These are phyloP conservation scores for Astragalus glycyphyllos DNA, from an alignment of 306 rosid genomes.

Conservation along the genomic window DNA sequence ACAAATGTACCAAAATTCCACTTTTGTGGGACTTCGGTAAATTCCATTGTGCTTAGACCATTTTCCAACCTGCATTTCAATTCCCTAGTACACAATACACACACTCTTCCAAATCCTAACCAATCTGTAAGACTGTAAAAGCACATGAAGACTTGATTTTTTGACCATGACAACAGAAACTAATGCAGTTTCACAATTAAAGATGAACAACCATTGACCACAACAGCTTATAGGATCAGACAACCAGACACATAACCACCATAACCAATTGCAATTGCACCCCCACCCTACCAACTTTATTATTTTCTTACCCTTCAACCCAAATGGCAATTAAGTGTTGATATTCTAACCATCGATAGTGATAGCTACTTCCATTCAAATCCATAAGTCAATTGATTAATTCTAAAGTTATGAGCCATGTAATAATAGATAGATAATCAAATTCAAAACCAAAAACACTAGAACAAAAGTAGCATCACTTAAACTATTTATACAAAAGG, in stretches of 20 bases:
- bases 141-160: slow-evolving; percentile 27
- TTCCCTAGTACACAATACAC: neutral
- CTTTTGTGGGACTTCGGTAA: too few relatives aligned
- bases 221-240: slow-evolving; percentile 21
- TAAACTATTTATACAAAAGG: slow-evolving; percentile 50
- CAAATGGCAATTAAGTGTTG: slow-evolving; percentile 1
- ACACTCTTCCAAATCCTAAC: slow-evolving; percentile 23
- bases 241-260: slow-evolving; percentile 41
- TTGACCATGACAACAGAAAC: slow-evolving; percentile 28
- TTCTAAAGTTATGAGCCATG: neutral
- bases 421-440: neutral
- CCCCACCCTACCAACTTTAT: slow-evolving; percentile 31
- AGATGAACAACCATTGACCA: slow-evolving; percentile 41
- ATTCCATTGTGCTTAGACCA: slow-evolving; percentile 14
- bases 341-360: neutral
- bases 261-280: slow-evolving; percentile 36
- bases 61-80: slow-evolving; percentile 9
- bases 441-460: neutral
- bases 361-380: neutral
- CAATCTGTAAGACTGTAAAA: neutral
- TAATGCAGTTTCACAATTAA: neutral
- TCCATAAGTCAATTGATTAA: neutral
- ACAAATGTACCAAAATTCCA: too few relatives aligned
- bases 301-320: slow-evolving; percentile 12
- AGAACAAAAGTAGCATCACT: slow-evolving; percentile 42